Evolutionary conservation across 148 eudicot species (phyloP).

Genomic region (Simmondsia chinensis): DNA sequence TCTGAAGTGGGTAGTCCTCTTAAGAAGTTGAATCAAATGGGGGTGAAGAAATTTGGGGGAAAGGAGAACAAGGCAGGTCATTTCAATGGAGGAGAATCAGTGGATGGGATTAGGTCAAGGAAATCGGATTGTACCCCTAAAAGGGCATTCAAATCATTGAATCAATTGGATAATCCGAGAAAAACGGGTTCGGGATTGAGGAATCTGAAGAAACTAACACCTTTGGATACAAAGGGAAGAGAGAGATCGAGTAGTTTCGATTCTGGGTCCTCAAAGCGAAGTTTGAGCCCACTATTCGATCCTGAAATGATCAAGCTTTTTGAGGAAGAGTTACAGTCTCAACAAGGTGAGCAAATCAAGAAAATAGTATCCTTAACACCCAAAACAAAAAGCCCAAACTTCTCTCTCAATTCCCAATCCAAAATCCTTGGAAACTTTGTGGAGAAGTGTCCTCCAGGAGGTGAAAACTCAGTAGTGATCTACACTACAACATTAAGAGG

Average conservation of each 20-base stretch:
- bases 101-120: neutral
- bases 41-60: constrained; percentile 26
- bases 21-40: constrained; percentile 38
- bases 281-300: constrained; percentile 62
- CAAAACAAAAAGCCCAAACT: neutral
- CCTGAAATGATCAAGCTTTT: constrained; percentile 39
- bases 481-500: constrained; percentile 87
- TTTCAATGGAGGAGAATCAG: constrained; percentile 1
- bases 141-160: constrained; percentile 24
- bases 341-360: constrained; percentile 50
- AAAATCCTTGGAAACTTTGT: constrained; percentile 23
- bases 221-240: constrained; percentile 12
- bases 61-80: constrained; percentile 36
- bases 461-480: constrained; percentile 47
- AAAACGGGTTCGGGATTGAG: constrained; percentile 23
- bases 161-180: constrained; percentile 18
- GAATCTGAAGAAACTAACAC: constrained; percentile 22
- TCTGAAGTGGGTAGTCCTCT: constrained; percentile 32
- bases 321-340: constrained; percentile 41
- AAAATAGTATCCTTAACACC: constrained; percentile 37
- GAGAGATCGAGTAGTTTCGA: constrained; percentile 21
- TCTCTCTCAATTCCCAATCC: neutral
- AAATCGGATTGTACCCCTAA: constrained; percentile 40
- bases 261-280: constrained; percentile 36
- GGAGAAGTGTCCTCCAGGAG: constrained; percentile 50